These are phyloP conservation scores for Candida gorgasii DNA, from an alignment of 805 yeast genomes.

Conservation along the genomic window DNA sequence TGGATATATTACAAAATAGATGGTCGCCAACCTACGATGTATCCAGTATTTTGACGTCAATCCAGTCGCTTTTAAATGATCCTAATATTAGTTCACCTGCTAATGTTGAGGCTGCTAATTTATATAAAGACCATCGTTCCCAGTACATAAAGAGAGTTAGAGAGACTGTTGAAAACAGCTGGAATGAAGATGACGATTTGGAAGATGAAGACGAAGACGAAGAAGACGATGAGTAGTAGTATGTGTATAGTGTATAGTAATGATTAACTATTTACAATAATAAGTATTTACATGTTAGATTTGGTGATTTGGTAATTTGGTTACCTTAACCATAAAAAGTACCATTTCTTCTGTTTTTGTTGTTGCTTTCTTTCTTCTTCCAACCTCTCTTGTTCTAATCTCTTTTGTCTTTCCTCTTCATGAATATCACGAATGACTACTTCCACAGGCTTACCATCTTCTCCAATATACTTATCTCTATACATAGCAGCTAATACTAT, in stretches of 20 bases:
- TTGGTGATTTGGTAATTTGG: background rate
- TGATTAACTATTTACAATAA: background rate
- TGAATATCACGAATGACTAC: conserved; percentile 39
- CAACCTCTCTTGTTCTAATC: conserved; percentile 17
- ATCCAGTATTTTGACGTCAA: conserved; percentile 88
- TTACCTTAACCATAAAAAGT: conserved; percentile 50
- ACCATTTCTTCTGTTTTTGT: conserved; percentile 41
- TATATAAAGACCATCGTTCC: conserved; percentile 91
- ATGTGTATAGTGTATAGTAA: conserved; percentile 4
- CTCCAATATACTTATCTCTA: conserved; percentile 55
- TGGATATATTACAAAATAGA: conserved; percentile 93
- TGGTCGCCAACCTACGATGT: conserved; percentile 99
- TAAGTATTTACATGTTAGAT: background rate
- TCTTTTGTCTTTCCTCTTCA: conserved; percentile 26
- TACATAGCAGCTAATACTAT: conserved; percentile 53
- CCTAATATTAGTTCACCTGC: conserved; percentile 98
- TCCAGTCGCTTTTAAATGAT: conserved; percentile 89
- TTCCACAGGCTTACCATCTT: conserved; percentile 43
- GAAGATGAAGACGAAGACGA: conserved; percentile 42
- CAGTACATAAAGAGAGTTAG: conserved; percentile 90
- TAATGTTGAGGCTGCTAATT: conserved; percentile 94
- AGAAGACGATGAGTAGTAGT: conserved; percentile 16
- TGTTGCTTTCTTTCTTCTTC: conserved; percentile 15
- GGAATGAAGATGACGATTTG: conserved; percentile 77
- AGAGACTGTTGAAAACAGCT: conserved; percentile 91